Evolutionary conservation across 768 basidiomycete species (phyloP).

Genomic region (Mycena albidolilacea): DNA sequence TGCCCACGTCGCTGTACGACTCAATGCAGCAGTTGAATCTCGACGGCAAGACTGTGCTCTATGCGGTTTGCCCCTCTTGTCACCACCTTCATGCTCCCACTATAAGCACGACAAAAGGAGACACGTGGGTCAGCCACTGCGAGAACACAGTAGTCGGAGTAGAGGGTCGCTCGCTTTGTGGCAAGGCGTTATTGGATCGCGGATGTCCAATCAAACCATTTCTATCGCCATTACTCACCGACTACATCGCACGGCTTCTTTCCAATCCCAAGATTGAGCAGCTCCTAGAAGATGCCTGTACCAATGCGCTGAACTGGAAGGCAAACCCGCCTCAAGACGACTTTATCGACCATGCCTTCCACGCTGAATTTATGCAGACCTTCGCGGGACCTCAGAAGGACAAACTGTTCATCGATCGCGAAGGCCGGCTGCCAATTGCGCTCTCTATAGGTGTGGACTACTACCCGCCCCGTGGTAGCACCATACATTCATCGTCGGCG

Average conservation of each 20-base stretch:
- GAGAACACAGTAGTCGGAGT: conserved; percentile 19
- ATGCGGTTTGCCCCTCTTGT: conserved; percentile 28
- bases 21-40: conserved; percentile 17
- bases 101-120: neutral
- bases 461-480: conserved; percentile 2
- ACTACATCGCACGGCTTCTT: conserved; percentile 31
- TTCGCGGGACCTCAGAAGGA: conserved; percentile 5
- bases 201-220: conserved; percentile 19
- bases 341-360: conserved; percentile 1
- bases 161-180: conserved; percentile 10
- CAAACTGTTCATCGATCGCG: neutral
- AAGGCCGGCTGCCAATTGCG: neutral
- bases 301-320: neutral
- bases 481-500: conserved; percentile 8
- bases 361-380: conserved; percentile 9
- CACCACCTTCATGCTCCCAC: conserved; percentile 25
- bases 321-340: neutral
- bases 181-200: conserved; percentile 1
- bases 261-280: conserved; percentile 26
- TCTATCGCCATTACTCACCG: conserved; percentile 15
- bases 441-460: conserved; percentile 1
- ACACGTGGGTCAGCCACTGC: conserved; percentile 13
- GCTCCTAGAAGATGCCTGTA: neutral
- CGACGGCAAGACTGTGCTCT: conserved; percentile 24
- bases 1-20: conserved; percentile 13